Percentiles rank a stretch among this genome's conserved stretches.
phyloP scores from a whole-genome alignment of 1,284 basidiomycete species.

The Austroboletus sp. region DNA sequence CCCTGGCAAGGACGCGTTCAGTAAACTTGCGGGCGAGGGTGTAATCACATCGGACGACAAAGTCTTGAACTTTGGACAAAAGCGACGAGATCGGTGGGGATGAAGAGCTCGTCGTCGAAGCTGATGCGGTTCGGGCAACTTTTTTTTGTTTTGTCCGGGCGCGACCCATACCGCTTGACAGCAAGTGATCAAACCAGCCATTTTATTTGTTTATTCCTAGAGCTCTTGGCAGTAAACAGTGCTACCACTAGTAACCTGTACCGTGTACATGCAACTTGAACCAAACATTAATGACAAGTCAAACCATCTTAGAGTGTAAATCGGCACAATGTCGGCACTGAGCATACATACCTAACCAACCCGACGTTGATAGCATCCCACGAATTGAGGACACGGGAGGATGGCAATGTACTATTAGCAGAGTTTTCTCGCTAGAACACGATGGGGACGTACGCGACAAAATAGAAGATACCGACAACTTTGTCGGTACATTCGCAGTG shows the following conservation, averaged over 20 bases:
- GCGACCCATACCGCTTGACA: slow-evolving; percentile 50
- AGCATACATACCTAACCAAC: no score
- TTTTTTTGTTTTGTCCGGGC: slow-evolving; percentile 54
- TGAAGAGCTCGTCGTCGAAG: slow-evolving; percentile 11
- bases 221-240: background rate
- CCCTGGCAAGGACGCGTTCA: slow-evolving; percentile 60
- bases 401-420: no score
- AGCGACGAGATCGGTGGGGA: slow-evolving; percentile 46
- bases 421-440: no score
- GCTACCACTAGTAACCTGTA: no score
- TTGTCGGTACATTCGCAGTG: background rate
- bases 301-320: background rate
- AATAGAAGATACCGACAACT: background rate
- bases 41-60: slow-evolving; percentile 81
- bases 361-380: background rate
- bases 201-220: slow-evolving; percentile 22
- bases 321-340: no score
- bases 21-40: slow-evolving; percentile 72
- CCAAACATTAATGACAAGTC: no score
- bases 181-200: slow-evolving; percentile 4
- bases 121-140: slow-evolving; percentile 29
- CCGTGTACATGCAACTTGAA: no score
- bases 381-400: background rate
- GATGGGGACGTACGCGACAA: background rate
- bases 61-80: slow-evolving; percentile 66